Base-by-base conservation (phyloP, 1,284 basidiomycete species). In the Leccinum fallax region DNA sequence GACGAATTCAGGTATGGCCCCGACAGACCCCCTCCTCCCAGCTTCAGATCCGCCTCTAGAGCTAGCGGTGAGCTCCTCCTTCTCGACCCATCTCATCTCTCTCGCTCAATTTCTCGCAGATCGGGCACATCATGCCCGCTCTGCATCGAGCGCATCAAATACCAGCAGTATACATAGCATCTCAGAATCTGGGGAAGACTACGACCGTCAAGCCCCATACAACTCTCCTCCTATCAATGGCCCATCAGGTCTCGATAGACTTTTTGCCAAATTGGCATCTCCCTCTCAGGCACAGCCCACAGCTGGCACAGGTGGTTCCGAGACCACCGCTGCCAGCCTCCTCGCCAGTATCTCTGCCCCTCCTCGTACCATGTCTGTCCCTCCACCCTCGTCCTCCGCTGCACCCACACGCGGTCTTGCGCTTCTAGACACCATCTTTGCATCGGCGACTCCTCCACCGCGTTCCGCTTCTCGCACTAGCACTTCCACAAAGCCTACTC, bases 1-100 rank as follows among this genome's bases (percentile, higher is more conserved):
- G 84, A 89, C 58, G 79, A 88, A 63, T 90, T 81, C 69, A 80
- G 83, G 56, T 89, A 88, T 72, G 86, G 86, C 21, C 87, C 88
- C 5, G 84, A 85, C 65, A 79, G 80, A 38, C 85, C 83, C 2
- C 87, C 87, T 8, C 87, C 77, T 58, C 70, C 71, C 56, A 73
- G 69, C 58, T 69, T 76, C 53, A 71, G 74, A 40, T 74, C 75
- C 2, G 55, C 58, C 15, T 75, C 72, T 58, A 66, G 75, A 60
- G 49, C 74, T 21, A 75, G 74, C 40, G 74, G 75, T 74, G 58
- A 57, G 75, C 34, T 4, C 26, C 55, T 34, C 26, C 40, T 43
- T 19, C n/a, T 43, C 10, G 28, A 8, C 30, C 5, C 19, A 46
- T 3, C 21, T 21, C 11, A 8, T 4, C 11, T 26, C 6, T 48